Evolutionary conservation across 208 protist genomes (phyloP).

Genomic region (Herpetomonas muscarum): DNA sequence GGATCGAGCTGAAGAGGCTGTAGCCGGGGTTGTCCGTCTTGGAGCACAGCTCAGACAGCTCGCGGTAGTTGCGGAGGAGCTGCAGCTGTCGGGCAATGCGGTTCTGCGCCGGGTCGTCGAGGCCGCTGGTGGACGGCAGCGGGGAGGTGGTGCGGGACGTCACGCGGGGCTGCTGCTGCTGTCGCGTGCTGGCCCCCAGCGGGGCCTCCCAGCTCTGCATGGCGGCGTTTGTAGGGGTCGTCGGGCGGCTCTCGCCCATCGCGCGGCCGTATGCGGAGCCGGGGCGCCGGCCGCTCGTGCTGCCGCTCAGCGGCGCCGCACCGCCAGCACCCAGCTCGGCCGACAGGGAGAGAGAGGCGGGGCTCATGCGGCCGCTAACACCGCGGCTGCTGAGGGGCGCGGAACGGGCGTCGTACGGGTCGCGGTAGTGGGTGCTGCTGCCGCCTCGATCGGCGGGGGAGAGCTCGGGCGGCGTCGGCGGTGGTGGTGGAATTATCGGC

Average conservation of each 20-base stretch:
- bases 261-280: slow-evolving; percentile 12
- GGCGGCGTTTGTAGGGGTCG: background rate
- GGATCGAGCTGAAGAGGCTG: slow-evolving; percentile 27
- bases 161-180: slow-evolving; percentile 6
- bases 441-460: slow-evolving; percentile 1
- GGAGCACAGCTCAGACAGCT: slow-evolving; percentile 50
- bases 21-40: slow-evolving; percentile 29
- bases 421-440: background rate
- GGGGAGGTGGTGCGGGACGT: slow-evolving; percentile 7
- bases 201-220: background rate
- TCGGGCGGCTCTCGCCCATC: background rate
- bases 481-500: background rate
- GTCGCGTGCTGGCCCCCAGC: background rate
- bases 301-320: background rate
- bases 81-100: slow-evolving; percentile 61
- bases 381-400: background rate
- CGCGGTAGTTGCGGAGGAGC: slow-evolving; percentile 65
- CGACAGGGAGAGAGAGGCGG: background rate
- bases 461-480: background rate
- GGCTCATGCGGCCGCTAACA: background rate
- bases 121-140: slow-evolving; percentile 7
- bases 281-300: background rate
- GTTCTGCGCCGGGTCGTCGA: slow-evolving; percentile 35
- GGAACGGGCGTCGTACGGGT: slow-evolving; percentile 2
- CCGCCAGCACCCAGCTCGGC: too few species aligned